Evolutionary conservation across 768 basidiomycete species (phyloP).

Genomic region (Leccinellum rugosiceps): DNA sequence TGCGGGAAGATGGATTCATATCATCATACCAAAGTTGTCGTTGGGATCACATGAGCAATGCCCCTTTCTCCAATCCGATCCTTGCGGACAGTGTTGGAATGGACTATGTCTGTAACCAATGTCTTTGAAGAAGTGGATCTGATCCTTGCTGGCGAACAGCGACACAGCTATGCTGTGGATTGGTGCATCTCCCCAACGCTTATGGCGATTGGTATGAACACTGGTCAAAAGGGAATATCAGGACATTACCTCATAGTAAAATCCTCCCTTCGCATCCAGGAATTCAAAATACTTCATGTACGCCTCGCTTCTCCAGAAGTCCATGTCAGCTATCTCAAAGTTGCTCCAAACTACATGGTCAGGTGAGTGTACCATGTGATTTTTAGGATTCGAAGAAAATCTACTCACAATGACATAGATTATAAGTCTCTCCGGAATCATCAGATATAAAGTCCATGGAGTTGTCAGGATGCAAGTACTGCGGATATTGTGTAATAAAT

Average conservation of each 20-base stretch:
- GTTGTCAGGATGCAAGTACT: conserved; percentile 55
- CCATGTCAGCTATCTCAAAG: conserved; percentile 85
- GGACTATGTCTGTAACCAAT: conserved; percentile 92
- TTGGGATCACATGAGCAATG: conserved; percentile 83
- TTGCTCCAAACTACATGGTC: conserved; percentile 76
- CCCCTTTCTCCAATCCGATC: conserved; percentile 65
- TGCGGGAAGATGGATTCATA: neutral
- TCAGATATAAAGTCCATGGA: conserved; percentile 63
- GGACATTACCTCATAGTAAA: conserved; percentile 74
- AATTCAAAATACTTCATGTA: conserved; percentile 83
- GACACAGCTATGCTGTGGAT: conserved; percentile 90
- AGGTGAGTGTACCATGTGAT: neutral
- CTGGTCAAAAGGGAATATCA: neutral
- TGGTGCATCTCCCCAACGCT: conserved; percentile 94
- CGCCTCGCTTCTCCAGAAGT: conserved; percentile 80
- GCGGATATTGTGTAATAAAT: conserved; percentile 51
- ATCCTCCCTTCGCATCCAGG: conserved; percentile 77
- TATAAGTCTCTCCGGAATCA: conserved; percentile 61
- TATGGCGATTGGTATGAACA: conserved; percentile 3
- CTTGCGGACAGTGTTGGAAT: conserved; percentile 89
- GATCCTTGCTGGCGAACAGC: conserved; percentile 81
- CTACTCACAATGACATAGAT: conserved; percentile 58
- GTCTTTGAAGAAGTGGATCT: conserved; percentile 94
- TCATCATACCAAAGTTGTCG: conserved; percentile 69
- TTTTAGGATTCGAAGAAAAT: neutral